Conservation (phyloP, 331 rosid genomes). For the Acacia pycnantha region DNA sequence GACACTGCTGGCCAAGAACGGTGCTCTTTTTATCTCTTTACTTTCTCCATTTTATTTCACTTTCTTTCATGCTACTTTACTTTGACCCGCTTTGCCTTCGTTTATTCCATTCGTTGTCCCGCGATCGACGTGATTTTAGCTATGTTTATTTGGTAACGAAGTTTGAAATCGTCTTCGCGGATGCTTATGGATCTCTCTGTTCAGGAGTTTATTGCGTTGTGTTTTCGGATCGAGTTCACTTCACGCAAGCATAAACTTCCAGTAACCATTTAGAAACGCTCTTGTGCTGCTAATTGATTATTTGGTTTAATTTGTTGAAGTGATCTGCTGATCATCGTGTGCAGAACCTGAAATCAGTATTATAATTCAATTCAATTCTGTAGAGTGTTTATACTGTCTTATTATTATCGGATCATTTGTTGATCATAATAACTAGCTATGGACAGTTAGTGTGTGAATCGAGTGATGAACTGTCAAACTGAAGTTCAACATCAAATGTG, state of each 20-base stretch:
- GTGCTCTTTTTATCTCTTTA: conserved; percentile 1
- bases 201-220: not conserved
- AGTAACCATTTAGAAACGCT: not conserved
- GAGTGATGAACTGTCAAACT: not conserved
- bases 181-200: not conserved
- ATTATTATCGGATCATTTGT: not conserved
- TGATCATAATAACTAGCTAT: not conserved
- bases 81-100: not conserved
- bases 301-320: not conserved
- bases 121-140: not conserved
- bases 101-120: not conserved
- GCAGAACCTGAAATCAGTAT: not conserved
- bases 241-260: not conserved
- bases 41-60: not conserved
- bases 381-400: not conserved
- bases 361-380: not conserved
- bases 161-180: not conserved
- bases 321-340: conserved; percentile 23
- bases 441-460: not conserved
- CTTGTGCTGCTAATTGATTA: conserved; percentile 11
- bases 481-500: not conserved
- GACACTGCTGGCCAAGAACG: conserved; percentile 99
- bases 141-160: not conserved
- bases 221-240: not conserved
- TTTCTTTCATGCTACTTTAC: not conserved